These are phyloP conservation scores for Rubroboletus satanas DNA, from an alignment of 768 basidiomycete genomes.

Conservation along the genomic window DNA sequence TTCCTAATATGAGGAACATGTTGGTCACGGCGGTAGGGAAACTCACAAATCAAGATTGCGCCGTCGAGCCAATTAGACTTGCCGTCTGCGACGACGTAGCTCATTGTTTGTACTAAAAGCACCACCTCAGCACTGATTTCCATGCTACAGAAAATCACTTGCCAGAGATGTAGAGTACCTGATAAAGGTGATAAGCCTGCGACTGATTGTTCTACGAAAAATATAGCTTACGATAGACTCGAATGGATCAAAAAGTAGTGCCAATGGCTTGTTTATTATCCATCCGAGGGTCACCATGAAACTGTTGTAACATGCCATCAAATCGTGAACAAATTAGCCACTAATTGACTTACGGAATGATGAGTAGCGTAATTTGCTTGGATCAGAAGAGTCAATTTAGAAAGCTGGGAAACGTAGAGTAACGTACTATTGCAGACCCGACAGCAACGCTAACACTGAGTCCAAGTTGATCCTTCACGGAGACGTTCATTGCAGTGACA, in stretches of 20 bases:
- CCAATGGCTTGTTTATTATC: conserved; percentile 76
- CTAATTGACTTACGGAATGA: conserved; percentile 62
- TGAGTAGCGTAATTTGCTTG: conserved; percentile 80
- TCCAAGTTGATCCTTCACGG: conserved; percentile 77
- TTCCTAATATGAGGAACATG: neutral
- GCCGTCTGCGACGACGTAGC: conserved; percentile 76
- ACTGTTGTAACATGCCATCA: conserved; percentile 31
- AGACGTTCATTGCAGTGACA: conserved; percentile 86
- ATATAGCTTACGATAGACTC: conserved; percentile 60
- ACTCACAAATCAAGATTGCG: conserved; percentile 62
- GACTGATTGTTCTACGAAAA: neutral
- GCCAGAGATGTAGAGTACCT: conserved; percentile 39
- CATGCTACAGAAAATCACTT: conserved; percentile 33
- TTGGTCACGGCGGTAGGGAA: neutral
- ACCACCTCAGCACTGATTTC: conserved; percentile 11
- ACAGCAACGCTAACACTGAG: conserved; percentile 83
- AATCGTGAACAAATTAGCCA: neutral
- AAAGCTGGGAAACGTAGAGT: neutral
- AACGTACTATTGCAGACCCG: conserved; percentile 67
- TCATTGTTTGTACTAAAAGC: conserved; percentile 70
- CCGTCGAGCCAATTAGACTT: conserved; percentile 87
- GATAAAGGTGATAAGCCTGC: conserved; percentile 9
- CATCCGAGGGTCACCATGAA: conserved; percentile 76
- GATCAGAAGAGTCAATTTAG: neutral
- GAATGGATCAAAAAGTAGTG: conserved; percentile 84